phyloP scores from a whole-genome alignment of 129 eudicot genomes.

The Artemisia tridentata region DNA sequence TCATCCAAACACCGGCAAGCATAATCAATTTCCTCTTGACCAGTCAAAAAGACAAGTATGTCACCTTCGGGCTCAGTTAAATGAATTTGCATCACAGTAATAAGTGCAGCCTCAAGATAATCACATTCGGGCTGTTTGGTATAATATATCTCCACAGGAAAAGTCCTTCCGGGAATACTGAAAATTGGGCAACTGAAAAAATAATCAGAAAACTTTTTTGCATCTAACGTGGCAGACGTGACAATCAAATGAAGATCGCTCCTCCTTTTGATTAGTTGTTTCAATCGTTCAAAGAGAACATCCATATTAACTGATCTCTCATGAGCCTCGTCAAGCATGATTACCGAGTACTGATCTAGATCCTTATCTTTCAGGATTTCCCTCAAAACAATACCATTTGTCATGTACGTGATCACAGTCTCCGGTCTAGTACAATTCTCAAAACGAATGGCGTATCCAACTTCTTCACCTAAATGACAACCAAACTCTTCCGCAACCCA shows the following conservation, averaged over 20 bases:
- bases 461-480: conserved; percentile 89
- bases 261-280: conserved; percentile 61
- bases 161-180: conserved; percentile 86
- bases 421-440: conserved; percentile 91
- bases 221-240: conserved; percentile 83
- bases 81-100: conserved; percentile 81
- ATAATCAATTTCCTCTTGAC: conserved; percentile 92
- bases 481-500: conserved; percentile 95
- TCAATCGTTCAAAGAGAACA: conserved; percentile 59
- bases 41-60: conserved; percentile 78
- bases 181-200: conserved; percentile 78
- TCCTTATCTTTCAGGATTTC: too few relatives aligned
- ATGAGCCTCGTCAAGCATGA: conserved; percentile 94
- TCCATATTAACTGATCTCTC: conserved; percentile 55
- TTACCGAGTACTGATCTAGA: too few relatives aligned
- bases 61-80: conserved; percentile 92
- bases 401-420: conserved; percentile 85
- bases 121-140: conserved; percentile 84
- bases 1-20: conserved; percentile 64
- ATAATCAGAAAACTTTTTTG: conserved; percentile 78
- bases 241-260: conserved; percentile 76
- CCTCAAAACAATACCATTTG: conserved; percentile 76
- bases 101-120: conserved; percentile 82
- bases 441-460: conserved; percentile 54
- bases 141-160: conserved; percentile 75